Base-by-base conservation (phyloP, 768 basidiomycete species). In the Udeniomyces megalosporus region DNA sequence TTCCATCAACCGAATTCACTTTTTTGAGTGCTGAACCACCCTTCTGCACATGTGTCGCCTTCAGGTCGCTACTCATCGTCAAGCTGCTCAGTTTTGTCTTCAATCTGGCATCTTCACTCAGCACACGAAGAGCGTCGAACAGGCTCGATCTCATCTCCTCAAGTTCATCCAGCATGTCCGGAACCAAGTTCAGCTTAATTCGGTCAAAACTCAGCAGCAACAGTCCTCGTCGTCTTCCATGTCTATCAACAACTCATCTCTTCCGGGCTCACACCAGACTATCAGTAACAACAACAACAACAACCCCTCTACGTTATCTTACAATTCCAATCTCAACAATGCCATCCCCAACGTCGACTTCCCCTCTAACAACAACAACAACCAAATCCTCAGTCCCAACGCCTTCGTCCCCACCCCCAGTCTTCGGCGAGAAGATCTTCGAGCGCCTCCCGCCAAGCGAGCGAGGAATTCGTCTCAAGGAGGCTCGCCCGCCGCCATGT, bases 371-470 rank as follows among this genome's bases (percentile, higher is more conserved):
- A 56, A 26, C 54, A 57, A 35, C 48, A 57, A 12, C 48, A 57
- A 26, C 29, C 50, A 10, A 48, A 42, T 42, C 54, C 35, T 5
- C 55, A 54, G 56, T 29, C 56, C 49, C 15, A 42, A 38, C 2
- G 17, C 62, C 7, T 63, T 63, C 45, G 42, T 22, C 11, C 51
- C 52, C 4, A 34, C 62, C 12, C n/a, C 34, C 10, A 46, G 56
- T 6, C 56, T 63, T 20, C 55, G 62, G 17, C 38, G 54, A 6
- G 62, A 63, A 35, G 62, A 63, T 44, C 56, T 63, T 29, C 62
- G 62, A 22, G 54, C 62, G 48, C 62, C 62, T 31, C 61, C 62
- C 3, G 34, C 55, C 26, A 63, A 63, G 42, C 62, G 62, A 32
- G 49, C 48, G 57, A 32, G 62, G 32, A 63, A 57, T 24, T 34